Evolutionary conservation across 768 basidiomycete species (phyloP), one percentile per base, ranked within the genome.

Genomic region (Agrocybe praecox): DNA sequence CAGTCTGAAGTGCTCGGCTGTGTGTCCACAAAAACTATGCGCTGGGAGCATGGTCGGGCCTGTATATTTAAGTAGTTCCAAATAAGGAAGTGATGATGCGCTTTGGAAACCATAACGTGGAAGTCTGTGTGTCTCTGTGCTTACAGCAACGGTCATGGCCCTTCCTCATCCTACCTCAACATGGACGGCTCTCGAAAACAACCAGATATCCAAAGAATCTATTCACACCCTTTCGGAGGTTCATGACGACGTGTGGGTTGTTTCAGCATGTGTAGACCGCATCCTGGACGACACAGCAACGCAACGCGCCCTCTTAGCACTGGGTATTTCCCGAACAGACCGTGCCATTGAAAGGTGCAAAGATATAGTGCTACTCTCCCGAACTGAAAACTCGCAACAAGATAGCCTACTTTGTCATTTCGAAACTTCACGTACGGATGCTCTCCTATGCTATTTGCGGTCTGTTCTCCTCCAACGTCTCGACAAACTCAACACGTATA

Each of bases 171-270:
- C 82, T 78, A 62, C 79, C 49, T 65, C 74, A 60, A 73, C 71
- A 62, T 94, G 92, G 92, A 71, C 74, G 51, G 63, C 69, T 45
- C 77, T 88, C 53, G 60, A 75, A 34, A 83, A 92, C 70, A 69
- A 78, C 34, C 78, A 87, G n/a, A 65, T 93, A 55, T 85, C 84
- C 3, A 64, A 72, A 0, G 78, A 83, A 47, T 64, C 67, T 42
- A 72, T 90, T 23, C 69, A 74, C 21, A 64, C 78, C 18, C 79
- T 95, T 18, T 73, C 69, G 9, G 63, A 73, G 21, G 72, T 89
- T 40, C 70, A 74, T 42, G 85, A 93, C 64, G 88, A 94, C 69
- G 72, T 87, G 9, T 94, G 92, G 91, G 87, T 86, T 15, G 81
- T 80, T 34, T 83, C 88, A n/a, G 90, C 91, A 2, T 89, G 85